A percentile compares a stretch with the other conserved stretches of the same genome.
phyloP scores from a whole-genome alignment of 2,329 filamentous ascomycete genomes.

The Talaromyces sp. region DNA sequence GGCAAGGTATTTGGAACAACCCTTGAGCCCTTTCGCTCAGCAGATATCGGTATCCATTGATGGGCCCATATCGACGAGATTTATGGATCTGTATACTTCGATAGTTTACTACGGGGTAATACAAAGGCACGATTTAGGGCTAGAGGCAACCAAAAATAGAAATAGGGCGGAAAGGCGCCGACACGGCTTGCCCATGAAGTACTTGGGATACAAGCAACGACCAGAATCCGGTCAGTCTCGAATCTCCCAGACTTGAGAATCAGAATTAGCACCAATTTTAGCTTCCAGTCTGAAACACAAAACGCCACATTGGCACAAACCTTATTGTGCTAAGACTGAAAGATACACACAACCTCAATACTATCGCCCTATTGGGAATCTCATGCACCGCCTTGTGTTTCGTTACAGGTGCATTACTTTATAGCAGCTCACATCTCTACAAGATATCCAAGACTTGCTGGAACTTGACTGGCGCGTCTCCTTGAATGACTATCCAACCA shows the following conservation, averaged over 20 bases:
- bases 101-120: too few relatives aligned
- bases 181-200: neutral
- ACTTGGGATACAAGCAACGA: neutral
- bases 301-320: neutral
- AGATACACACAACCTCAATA: too few relatives aligned
- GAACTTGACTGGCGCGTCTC: too few relatives aligned
- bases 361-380: too few relatives aligned
- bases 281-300: neutral
- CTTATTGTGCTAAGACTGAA: too few relatives aligned
- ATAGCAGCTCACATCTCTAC: too few relatives aligned
- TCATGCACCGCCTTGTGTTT: too few relatives aligned
- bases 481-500: too few relatives aligned
- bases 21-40: neutral
- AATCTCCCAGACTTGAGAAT: neutral
- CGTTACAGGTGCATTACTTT: too few relatives aligned
- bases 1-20: conserved; percentile 15
- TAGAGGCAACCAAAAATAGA: neutral
- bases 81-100: neutral
- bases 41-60: neutral
- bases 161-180: neutral
- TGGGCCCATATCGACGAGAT: neutral
- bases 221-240: neutral
- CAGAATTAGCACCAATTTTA: neutral
- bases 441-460: too few relatives aligned
- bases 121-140: too few relatives aligned